A percentile compares a stretch with the other conserved stretches of the same genome.
These are phyloP conservation scores for Sanguinoderma infundibulare DNA, from an alignment of 1,284 basidiomycete species.

Conservation along the genomic window DNA sequence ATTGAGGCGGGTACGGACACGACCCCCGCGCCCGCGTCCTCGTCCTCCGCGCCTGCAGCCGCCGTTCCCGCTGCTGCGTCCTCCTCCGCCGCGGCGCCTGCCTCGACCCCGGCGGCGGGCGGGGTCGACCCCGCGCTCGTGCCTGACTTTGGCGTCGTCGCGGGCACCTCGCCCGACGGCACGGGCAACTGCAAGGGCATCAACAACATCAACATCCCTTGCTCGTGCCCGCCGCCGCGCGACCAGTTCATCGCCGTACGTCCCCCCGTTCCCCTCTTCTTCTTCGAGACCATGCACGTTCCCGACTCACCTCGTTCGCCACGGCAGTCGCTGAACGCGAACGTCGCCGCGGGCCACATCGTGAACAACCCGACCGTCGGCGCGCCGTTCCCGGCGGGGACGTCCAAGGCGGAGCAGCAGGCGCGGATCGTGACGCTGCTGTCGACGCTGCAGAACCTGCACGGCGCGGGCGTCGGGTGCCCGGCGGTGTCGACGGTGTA, in stretches of 20 bases:
- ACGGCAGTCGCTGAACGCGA: conserved; percentile 33
- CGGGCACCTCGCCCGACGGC: conserved; percentile 32
- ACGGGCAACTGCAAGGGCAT: conserved; percentile 24
- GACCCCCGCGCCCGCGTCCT: conserved; percentile 10
- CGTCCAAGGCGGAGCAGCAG: conserved; percentile 35
- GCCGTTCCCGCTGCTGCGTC: conserved; percentile 7
- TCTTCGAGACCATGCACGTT: neutral
- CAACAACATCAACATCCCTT: conserved; percentile 41
- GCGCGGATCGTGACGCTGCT: conserved; percentile 40
- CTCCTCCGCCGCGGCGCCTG: conserved; percentile 9
- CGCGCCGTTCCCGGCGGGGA: conserved; percentile 42
- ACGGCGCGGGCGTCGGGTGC: conserved; percentile 44
- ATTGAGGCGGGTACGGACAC: conserved; percentile 28
- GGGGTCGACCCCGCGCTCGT: conserved; percentile 27
- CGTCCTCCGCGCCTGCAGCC: neutral
- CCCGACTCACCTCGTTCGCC: neutral
- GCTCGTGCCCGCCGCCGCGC: conserved; percentile 43
- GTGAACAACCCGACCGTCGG: conserved; percentile 42
- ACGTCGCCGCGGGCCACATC: conserved; percentile 42
- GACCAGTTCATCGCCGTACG: conserved; percentile 34
- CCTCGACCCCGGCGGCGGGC: neutral
- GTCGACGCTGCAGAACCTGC: conserved; percentile 45
- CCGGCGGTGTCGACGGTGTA: conserved; percentile 44
- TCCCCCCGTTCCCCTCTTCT: conserved; percentile 20
- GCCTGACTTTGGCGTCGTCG: conserved; percentile 31